Percentiles rank a stretch among this genome's conserved stretches.
phyloP scores from a whole-genome alignment of 768 basidiomycete species.

The Megacollybia marginata region DNA sequence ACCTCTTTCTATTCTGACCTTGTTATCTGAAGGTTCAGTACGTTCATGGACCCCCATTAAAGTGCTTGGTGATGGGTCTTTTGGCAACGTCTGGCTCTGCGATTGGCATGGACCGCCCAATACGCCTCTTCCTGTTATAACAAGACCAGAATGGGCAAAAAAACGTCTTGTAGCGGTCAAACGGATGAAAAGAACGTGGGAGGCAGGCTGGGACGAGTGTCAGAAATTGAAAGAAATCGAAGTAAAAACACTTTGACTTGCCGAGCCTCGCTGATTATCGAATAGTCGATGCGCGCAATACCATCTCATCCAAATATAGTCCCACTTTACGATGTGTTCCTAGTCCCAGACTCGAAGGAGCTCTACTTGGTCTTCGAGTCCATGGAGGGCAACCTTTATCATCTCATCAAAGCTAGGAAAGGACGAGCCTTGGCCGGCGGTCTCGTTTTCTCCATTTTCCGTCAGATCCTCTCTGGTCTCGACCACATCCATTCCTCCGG shows the following conservation, averaged over 20 bases:
- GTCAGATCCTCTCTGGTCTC: slow-evolving; percentile 84
- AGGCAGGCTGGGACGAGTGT: slow-evolving; percentile 98
- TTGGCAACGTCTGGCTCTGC: slow-evolving; percentile 97
- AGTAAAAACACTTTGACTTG: slow-evolving; percentile 37
- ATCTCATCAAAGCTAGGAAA: slow-evolving; percentile 95
- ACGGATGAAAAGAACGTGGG: slow-evolving; percentile 97
- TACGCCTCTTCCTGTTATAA: slow-evolving; percentile 89
- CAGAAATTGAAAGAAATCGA: slow-evolving; percentile 92
- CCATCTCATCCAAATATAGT: slow-evolving; percentile 96
- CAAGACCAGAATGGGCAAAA: slow-evolving; percentile 88
- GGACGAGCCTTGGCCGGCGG: slow-evolving; percentile 95
- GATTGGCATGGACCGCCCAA: slow-evolving; percentile 89
- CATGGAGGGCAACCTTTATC: slow-evolving; percentile 99
- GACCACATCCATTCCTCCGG: slow-evolving; percentile 88
- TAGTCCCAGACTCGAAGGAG: slow-evolving; percentile 88
- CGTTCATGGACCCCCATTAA: slow-evolving; percentile 94
- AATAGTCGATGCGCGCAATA: slow-evolving; percentile 86
- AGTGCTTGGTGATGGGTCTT: slow-evolving; percentile 95
- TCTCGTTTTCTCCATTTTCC: slow-evolving; percentile 90
- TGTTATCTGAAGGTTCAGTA: slow-evolving; percentile 51
- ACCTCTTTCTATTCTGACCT: slow-evolving; percentile 7
- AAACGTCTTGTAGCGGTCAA: slow-evolving; percentile 96
- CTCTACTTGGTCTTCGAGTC: slow-evolving; percentile 99
- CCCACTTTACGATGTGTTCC: slow-evolving; percentile 97
- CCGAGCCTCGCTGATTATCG: slow-evolving; percentile 6